Evolutionary conservation across 2,329 filamentous ascomycete genomes (phyloP), one percentile per base, ranked within the genome.

Genomic region (Xylariales sp.): DNA sequence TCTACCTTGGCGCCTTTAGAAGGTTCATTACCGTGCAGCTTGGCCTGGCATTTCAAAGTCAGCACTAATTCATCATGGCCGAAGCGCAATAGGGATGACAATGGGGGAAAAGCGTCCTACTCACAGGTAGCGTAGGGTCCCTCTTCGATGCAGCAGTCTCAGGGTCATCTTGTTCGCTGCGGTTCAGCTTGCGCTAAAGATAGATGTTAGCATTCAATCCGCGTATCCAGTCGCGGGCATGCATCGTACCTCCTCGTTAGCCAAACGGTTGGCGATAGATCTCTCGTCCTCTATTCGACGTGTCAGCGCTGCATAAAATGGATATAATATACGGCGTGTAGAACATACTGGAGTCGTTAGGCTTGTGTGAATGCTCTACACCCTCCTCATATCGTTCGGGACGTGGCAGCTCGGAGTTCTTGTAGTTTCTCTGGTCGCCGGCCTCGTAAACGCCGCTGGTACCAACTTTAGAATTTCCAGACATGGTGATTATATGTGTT

Each of bases 1-100:
- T 94, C 91, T 65, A 93, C 85, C 83, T 91, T 87, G 30, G 91
- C 91, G 18, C 91, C 91, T 75, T 83, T 87, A 23, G 88, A 91
- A 1, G 91, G 91, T 81, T 93, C 85, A 77, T 93, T 93, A 68
- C 91, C 91, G 76, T 94, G 91, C 71, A 84, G 76, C 72, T 81
- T 86, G 63, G 91, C 91, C 87, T 86, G 50, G 43, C 14, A 5
- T 6, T 16, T 16, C 2, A 34, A 28, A 3, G 34, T 70, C 14
- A 65, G 62, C 43, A 28, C 54, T 9, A 16, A 16, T 12, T 3
- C 1, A n/a, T 18, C 2, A 7, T 23, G 41, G 18, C 10, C 16
- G 41, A 10, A 3, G 10, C 23, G 10, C 3, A 80, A 48, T 14
- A n/a, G 23, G 32, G 14, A 18, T 12, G n/a, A 54, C 8, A 23